Percentiles rank a stretch among this genome's conserved stretches.
These are phyloP conservation scores for Auricularia auricula-judae DNA, from an alignment of 768 basidiomycete genomes.

Conservation along the genomic window DNA sequence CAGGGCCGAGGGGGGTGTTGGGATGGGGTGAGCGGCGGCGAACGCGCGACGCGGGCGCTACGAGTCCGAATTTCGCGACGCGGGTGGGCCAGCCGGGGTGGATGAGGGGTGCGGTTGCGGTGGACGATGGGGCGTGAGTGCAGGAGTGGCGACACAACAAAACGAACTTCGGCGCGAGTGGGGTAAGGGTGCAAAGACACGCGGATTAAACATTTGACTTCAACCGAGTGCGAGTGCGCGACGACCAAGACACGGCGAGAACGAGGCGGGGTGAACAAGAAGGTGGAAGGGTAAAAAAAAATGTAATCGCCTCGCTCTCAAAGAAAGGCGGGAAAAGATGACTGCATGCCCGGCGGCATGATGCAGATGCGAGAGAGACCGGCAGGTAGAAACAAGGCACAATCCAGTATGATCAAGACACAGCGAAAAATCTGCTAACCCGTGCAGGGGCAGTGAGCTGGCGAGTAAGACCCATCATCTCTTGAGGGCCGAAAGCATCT, in stretches of 20 bases:
- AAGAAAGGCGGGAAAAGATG: neutral
- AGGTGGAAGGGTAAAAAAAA: neutral
- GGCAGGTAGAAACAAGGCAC: neutral
- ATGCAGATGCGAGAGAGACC: neutral
- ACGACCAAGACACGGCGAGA: neutral
- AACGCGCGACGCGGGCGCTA: too few species aligned
- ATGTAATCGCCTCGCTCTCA: neutral
- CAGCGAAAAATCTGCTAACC: neutral
- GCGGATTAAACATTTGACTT: neutral
- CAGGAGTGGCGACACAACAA: too few species aligned
- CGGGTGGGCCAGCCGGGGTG: too few species aligned
- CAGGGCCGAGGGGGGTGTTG: neutral
- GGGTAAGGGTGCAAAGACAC: neutral
- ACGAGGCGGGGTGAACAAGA: neutral
- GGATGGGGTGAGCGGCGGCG: neutral
- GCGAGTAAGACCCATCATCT: conserved; percentile 1
- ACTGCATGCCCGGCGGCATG: neutral
- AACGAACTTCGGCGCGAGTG: too few species aligned
- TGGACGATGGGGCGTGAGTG: too few species aligned
- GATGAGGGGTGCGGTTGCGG: too few species aligned
- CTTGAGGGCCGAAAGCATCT: conserved; percentile 72
- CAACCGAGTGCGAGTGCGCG: neutral
- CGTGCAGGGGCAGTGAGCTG: neutral
- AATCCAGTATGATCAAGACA: neutral
- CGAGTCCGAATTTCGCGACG: too few species aligned